Base-by-base conservation (phyloP, 2,329 filamentous ascomycete genomes). In the Polytolypa hystricis region DNA sequence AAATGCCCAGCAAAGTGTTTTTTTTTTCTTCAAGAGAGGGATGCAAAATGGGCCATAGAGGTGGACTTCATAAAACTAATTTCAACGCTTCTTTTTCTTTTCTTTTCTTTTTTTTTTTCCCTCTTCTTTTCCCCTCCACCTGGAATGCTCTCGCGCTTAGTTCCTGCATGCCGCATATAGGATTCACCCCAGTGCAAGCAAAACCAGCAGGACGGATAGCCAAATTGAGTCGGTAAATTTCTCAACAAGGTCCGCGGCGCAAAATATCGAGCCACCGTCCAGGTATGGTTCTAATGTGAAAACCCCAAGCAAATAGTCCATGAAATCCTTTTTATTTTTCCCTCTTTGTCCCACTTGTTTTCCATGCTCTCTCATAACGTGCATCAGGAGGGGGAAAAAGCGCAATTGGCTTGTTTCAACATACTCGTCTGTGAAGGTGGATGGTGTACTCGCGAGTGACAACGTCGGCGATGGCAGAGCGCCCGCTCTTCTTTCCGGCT, bases 381-480 rank as follows among this genome's bases (percentile, higher is more conserved):
- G n/a, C n/a, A n/a, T n/a, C n/a, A n/a, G n/a, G n/a, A n/a, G n/a
- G n/a, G 12, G 31, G 19, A 7, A 23, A 14, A 8, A 35, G 20
- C n/a, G 19, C 15, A 14, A 26, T 20, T 42, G 23, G 37, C 29
- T 12, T 33, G 40, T 21, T 40, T 59, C 56, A 66, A 82, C 82
- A 67, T 87, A 93, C 84, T 72, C 89, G 83, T 84, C 94, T 96
- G 84, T 98, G 91, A 60, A 98, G 74, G 79, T 98, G 89, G 74
- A 98, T 96, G 70, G 91, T 98, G 81, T 98, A 98, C 77, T 98
- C 93, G 78, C 91, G 85, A 61, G 91, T 81, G 69, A 98, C 89
- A 65, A 98, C 93, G 72, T 98, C 89, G 70, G 85, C 81, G 70
- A 98, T 94, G 74, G 93, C 93, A 70, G 85, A 94, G 66, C 87